These are phyloP conservation scores for Durio zibethinus DNA, from an alignment of 345 rosid species.

Conservation along the genomic window DNA sequence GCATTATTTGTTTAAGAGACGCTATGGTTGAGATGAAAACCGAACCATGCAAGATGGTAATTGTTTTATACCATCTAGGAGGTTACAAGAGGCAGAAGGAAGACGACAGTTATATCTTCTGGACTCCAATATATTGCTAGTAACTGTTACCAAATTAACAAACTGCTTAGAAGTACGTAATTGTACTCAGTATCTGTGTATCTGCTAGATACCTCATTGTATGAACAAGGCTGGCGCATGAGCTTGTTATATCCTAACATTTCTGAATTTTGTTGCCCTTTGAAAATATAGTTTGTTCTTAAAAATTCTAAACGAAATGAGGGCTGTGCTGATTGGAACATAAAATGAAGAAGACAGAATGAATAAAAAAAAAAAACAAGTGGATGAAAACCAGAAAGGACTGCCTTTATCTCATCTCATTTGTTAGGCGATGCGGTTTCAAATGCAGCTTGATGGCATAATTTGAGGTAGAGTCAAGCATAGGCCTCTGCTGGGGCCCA, in stretches of 20 bases:
- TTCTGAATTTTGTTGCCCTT: background rate
- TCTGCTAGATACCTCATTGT: background rate
- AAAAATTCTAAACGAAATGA: background rate
- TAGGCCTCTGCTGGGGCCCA: background rate
- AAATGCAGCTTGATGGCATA: background rate
- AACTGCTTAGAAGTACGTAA: background rate
- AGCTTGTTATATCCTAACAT: background rate
- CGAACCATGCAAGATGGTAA: background rate
- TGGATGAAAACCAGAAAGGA: background rate
- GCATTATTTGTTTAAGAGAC: conserved; percentile 67
- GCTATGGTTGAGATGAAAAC: conserved; percentile 38
- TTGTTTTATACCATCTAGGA: background rate
- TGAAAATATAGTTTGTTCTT: background rate
- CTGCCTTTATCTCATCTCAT: background rate
- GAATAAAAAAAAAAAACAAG: too few relatives aligned
- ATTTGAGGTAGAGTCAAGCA: background rate
- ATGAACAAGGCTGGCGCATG: background rate
- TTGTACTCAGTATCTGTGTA: background rate
- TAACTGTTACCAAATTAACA: background rate
- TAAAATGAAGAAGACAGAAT: background rate
- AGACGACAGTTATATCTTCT: background rate
- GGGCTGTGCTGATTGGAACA: background rate
- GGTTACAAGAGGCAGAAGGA: background rate
- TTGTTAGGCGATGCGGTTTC: background rate
- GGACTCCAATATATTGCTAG: background rate